Evolutionary conservation across 306 rosid species (phyloP).

Genomic region (Quercus dentata): DNA sequence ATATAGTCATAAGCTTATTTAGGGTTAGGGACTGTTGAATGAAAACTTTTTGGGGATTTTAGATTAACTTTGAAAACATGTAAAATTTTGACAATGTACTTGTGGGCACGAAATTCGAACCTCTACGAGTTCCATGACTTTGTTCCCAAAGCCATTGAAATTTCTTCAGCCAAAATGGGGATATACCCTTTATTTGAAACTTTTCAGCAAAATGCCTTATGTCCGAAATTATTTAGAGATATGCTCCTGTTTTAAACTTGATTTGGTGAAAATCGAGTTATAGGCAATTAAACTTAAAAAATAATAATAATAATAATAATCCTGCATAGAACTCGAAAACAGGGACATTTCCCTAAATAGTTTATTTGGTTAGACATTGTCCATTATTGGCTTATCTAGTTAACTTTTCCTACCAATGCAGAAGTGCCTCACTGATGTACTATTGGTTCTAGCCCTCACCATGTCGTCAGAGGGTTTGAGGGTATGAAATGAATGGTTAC

Average conservation of each 20-base stretch:
- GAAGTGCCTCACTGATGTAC: constrained; percentile 85
- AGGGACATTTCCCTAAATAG: no score
- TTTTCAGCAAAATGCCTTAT: no score
- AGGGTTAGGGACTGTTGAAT: not conserved
- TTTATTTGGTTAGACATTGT: not conserved
- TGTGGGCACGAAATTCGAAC: constrained; percentile 84
- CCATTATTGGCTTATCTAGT: constrained; percentile 7
- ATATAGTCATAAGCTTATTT: not conserved
- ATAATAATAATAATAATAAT: no score
- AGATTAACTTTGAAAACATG: no score
- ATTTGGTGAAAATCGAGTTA: no score
- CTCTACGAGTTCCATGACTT: constrained; percentile 95
- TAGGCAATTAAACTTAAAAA: no score
- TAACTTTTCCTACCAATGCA: constrained; percentile 36
- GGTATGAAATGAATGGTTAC: constrained; percentile 50
- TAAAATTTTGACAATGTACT: not conserved
- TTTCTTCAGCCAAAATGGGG: constrained; percentile 41
- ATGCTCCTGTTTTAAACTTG: no score
- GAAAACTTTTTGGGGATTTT: no score
- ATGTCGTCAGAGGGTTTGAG: constrained; percentile 98
- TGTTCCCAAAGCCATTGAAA: constrained; percentile 92
- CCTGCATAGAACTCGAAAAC: no score
- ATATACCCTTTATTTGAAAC: no score
- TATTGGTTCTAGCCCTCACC: constrained; percentile 89
- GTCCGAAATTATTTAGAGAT: no score